These are phyloP conservation scores for Hypoxylon sp. DNA, from an alignment of 2,329 filamentous ascomycete genomes.

Conservation along the genomic window DNA sequence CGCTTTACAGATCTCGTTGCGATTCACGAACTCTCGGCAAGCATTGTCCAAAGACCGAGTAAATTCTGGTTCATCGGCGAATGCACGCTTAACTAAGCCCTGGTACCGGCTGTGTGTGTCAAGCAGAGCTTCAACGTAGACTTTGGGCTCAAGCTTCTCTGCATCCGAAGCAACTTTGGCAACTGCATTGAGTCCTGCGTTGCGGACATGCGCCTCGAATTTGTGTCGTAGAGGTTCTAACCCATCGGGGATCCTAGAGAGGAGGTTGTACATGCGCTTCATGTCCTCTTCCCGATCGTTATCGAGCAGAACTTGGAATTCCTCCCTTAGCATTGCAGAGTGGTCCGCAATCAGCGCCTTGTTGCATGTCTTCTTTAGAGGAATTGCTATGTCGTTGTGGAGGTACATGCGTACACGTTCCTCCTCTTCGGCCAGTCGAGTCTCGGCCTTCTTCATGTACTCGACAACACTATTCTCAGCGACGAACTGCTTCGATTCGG, in stretches of 20 bases:
- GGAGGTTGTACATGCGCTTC: constrained; percentile 93
- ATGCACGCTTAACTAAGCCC: constrained; percentile 89
- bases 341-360: constrained; percentile 91
- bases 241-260: constrained; percentile 90
- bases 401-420: constrained; percentile 93
- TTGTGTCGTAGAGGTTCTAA: constrained; percentile 87
- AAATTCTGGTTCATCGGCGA: constrained; percentile 96
- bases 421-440: constrained; percentile 90
- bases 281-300: constrained; percentile 96
- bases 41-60: constrained; percentile 96
- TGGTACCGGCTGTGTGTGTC: constrained; percentile 96
- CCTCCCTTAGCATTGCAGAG: constrained; percentile 86
- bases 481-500: constrained; percentile 93
- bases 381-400: constrained; percentile 87
- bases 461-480: constrained; percentile 98
- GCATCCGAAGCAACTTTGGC: constrained; percentile 91
- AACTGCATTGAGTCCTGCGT: constrained; percentile 88
- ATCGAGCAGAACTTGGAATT: constrained; percentile 94
- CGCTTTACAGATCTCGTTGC: constrained; percentile 94
- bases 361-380: constrained; percentile 89
- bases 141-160: constrained; percentile 93
- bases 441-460: constrained; percentile 99
- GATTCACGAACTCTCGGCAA: constrained; percentile 97
- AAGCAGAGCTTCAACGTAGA: constrained; percentile 94
- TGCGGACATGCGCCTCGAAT: constrained; percentile 94